Percentiles rank a stretch among this genome's conserved stretches.
Conservation (phyloP, 2,329 filamentous ascomycete genomes). For the Fusarium tupiense region DNA sequence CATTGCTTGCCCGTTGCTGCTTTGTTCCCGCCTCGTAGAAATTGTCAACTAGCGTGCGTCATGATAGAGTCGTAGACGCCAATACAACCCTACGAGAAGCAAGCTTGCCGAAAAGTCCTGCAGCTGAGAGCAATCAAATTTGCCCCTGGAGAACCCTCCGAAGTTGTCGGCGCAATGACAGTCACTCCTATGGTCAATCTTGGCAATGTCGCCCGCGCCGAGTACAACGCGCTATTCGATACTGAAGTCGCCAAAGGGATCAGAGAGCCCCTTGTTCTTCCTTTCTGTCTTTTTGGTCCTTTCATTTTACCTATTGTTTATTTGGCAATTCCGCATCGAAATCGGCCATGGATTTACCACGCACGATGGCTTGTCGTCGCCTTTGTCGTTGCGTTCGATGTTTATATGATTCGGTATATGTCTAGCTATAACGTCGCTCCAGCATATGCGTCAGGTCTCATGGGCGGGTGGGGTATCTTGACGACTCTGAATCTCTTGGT, state of each 20-base stretch:
- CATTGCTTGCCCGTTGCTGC: not conserved
- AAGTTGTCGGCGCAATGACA: constrained; percentile 11
- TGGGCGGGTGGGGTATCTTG: constrained; percentile 61
- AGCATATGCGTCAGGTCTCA: constrained; percentile 62
- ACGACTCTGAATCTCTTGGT: constrained; percentile 61
- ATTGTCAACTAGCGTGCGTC: constrained; percentile 7
- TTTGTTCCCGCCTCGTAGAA: constrained; percentile 1
- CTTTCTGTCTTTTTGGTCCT: constrained; percentile 59
- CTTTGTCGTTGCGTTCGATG: constrained; percentile 55
- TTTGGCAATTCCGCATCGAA: constrained; percentile 64
- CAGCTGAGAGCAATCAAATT: not conserved
- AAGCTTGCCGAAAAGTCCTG: not conserved
- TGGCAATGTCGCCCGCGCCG: constrained; percentile 41
- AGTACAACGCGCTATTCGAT: constrained; percentile 52
- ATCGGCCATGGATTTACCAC: constrained; percentile 60
- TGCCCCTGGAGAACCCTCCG: not conserved
- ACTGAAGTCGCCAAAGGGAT: constrained; percentile 50
- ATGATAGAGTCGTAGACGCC: constrained; percentile 17
- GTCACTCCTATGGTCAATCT: constrained; percentile 25
- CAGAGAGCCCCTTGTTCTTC: constrained; percentile 61
- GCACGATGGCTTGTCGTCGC: constrained; percentile 60
- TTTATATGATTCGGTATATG: constrained; percentile 52
- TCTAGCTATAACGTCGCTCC: constrained; percentile 63
- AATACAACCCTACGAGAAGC: constrained; percentile 19
- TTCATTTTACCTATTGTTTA: constrained; percentile 63